Conservation (phyloP, 2,329 filamentous ascomycete genomes). For the Huntiella abstrusa region DNA sequence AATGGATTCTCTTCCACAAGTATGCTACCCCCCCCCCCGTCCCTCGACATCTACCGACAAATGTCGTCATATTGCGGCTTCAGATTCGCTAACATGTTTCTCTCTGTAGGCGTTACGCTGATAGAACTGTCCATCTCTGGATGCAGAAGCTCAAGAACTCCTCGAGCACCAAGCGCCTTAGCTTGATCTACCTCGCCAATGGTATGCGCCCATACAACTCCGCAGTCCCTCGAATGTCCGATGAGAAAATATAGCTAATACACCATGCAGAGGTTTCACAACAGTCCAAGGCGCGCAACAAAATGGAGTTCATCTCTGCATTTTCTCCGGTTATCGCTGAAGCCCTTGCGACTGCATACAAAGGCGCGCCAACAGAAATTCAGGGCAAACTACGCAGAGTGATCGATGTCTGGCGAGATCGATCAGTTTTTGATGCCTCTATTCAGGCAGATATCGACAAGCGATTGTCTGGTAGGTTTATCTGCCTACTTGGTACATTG, state of each 20-base stretch:
- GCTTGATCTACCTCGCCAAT: constrained; percentile 87
- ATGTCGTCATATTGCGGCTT: not conserved
- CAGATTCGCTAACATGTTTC: constrained; percentile 6
- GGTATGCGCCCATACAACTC: constrained; percentile 32
- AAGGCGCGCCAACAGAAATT: constrained; percentile 66
- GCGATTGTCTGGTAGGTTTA: constrained; percentile 52
- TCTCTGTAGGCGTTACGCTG: constrained; percentile 58
- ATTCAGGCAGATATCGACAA: constrained; percentile 68
- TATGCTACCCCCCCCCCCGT: constrained; percentile 24
- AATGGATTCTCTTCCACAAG: constrained; percentile 99
- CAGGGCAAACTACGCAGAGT: constrained; percentile 77
- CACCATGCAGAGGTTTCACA: constrained; percentile 66
- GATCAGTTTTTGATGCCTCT: constrained; percentile 62
- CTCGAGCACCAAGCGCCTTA: constrained; percentile 66
- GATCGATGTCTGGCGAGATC: constrained; percentile 82
- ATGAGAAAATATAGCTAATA: not conserved
- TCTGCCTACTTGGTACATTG: not conserved
- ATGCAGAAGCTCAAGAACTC: constrained; percentile 77
- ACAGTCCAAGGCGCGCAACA: constrained; percentile 81
- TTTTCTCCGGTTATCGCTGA: constrained; percentile 87
- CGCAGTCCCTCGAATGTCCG: not conserved
- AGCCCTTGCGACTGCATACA: constrained; percentile 78
- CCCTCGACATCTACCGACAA: not conserved
- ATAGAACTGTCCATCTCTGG: constrained; percentile 84
- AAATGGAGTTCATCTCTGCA: constrained; percentile 79